Evolutionary conservation across 768 basidiomycete species (phyloP), one percentile per base, ranked within the genome.

Genomic region (Mycena sanguinolenta): DNA sequence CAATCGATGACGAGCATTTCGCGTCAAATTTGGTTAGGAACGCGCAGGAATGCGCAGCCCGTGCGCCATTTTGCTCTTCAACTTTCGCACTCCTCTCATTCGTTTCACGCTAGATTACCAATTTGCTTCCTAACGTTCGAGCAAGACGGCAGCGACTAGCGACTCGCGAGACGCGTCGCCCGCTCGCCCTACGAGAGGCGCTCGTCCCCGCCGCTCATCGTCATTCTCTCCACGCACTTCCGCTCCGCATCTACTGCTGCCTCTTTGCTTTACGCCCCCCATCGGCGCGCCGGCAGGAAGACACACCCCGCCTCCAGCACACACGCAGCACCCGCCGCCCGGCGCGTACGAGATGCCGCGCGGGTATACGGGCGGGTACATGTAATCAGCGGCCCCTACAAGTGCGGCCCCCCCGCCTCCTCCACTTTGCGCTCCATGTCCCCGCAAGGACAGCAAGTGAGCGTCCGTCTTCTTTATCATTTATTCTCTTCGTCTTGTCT

Each of bases 321-420:
- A 78, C 71, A 42, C 78, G 77, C 65, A 81, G 77, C 75, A 80
- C 53, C 57, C 44, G n/a, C 53, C 49, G 27, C 55, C 62, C 67
- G 39, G 52, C n/a, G 1, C 58, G 36, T 69, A 69, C 67, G 55
- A 63, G 57, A 25, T 58, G n/a, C n/a, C n/a, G 25, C 67, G 44
- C 14, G n/a, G n/a, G n/a, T n/a, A n/a, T 25, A 34, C 44, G 3
- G 68, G 67, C 59, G 80, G 53, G 67, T 85, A 77, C 81, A 83
- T 82, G 78, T 76, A 72, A 80, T 7, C 13, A 14, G 42, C 16
- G 38, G 61, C 72, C 54, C 54, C 38, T 92, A 93, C 82, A 92
- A 92, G 74, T 86, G 92, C 44, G 92, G 92, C 0, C 91, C 92
- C 0, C 82, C 93, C 38, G 88, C 91, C 13, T 77, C 84, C 4